Conservation (phyloP, 108 stramenopile species). For the Cylindrotheca fusiformis region DNA sequence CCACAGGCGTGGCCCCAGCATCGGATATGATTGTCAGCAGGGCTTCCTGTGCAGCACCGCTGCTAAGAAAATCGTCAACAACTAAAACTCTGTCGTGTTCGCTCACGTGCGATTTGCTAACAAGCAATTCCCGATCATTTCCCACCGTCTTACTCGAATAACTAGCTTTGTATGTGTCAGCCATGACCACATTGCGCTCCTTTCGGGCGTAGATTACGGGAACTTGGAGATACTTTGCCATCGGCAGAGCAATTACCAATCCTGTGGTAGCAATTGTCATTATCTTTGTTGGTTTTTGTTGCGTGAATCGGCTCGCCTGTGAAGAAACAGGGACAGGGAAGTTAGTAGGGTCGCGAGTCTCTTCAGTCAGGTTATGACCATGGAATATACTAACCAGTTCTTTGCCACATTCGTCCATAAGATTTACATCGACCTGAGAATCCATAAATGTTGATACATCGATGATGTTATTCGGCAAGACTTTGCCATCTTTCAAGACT, state of each 20-base stretch:
- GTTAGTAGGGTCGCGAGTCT: too few relatives aligned
- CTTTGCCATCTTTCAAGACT: constrained; percentile 79
- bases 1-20: constrained; percentile 75
- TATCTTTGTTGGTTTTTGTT: constrained; percentile 74
- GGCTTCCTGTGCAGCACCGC: constrained; percentile 86
- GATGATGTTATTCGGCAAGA: constrained; percentile 85
- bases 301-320: constrained; percentile 60
- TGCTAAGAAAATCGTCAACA: constrained; percentile 86
- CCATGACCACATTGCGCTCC: constrained; percentile 87
- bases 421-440: constrained; percentile 73
- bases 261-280: constrained; percentile 90
- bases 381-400: constrained; percentile 39
- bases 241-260: constrained; percentile 81
- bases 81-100: constrained; percentile 81
- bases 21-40: constrained; percentile 76
- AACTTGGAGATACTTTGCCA: constrained; percentile 83
- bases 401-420: constrained; percentile 87
- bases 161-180: constrained; percentile 72
- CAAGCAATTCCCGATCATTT: constrained; percentile 73
- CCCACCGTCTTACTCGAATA: constrained; percentile 83
- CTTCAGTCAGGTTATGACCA: too few relatives aligned
- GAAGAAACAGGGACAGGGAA: not conserved
- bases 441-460: constrained; percentile 91
- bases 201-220: constrained; percentile 88
- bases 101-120: constrained; percentile 73